These are phyloP conservation scores for Amaranthus palmeri DNA, from an alignment of 148 eudicot species.

Conservation along the genomic window DNA sequence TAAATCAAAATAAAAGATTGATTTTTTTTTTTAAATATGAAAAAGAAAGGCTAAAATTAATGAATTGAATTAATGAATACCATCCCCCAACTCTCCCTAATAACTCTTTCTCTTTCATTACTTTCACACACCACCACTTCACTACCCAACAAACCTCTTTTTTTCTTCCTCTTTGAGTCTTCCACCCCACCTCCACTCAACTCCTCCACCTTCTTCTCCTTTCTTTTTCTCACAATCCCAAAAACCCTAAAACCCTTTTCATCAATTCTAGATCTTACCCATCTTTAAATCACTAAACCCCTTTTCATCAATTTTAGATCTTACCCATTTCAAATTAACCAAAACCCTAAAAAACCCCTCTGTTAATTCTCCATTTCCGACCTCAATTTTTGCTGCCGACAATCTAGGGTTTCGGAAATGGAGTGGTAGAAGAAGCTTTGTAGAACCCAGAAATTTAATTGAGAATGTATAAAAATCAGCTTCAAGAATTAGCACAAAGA, in stretches of 20 bases:
- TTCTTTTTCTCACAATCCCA: neutral
- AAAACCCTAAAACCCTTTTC: neutral
- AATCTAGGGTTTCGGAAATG: no score
- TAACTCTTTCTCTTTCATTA: slow-evolving; percentile 4
- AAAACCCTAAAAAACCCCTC: slow-evolving; percentile 12
- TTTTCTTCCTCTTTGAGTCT: neutral
- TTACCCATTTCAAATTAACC: neutral
- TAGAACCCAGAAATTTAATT: slow-evolving; percentile 15
- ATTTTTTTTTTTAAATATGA: no score
- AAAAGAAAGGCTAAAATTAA: neutral
- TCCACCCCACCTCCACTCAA: neutral
- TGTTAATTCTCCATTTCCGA: neutral
- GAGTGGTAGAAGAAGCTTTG: neutral
- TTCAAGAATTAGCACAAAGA: slow-evolving; percentile 91
- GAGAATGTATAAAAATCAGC: slow-evolving; percentile 93
- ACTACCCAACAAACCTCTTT: slow-evolving; percentile 27
- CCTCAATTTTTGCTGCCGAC: no score
- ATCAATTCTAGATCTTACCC: neutral
- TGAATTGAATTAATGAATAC: neutral
- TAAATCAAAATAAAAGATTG: no score
- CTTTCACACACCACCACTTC: slow-evolving; percentile 14
- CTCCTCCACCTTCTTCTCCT: neutral
- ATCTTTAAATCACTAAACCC: slow-evolving; percentile 9
- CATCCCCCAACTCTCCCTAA: slow-evolving; percentile 12
- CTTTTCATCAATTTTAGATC: slow-evolving; percentile 6